Base-by-base conservation (phyloP, 2,329 filamentous ascomycete genomes). In the Colletotrichum australisinense region DNA sequence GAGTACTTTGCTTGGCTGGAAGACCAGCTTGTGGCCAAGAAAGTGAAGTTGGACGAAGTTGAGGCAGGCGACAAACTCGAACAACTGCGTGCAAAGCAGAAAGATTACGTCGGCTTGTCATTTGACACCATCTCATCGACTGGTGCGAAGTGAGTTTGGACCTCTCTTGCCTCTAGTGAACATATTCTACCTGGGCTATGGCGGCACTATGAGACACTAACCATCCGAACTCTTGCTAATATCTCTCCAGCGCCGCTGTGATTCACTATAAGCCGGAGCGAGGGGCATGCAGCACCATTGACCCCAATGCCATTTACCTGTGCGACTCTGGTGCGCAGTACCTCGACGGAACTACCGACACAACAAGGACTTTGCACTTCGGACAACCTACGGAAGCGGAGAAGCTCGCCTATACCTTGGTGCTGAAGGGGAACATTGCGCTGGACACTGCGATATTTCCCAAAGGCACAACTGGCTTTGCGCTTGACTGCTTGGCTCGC, bases 261-360 rank as follows among this genome's bases (percentile, higher is more conserved):
- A 99, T 99, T 71, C 97, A 99, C 81, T 99, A 99, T 86, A 94
- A 93, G 77, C 95, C 97, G 0, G 94, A 98, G 80, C 91, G 89
- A 68, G 95, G 93, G 24, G 93, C 88, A 75, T 98, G 96, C 83
- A 90, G 95, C 9, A 86, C 90, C 32, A 95, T 99, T 77, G 95
- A 99, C 77, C 94, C 95, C 0, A 91, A 91, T 7, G 92, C 92
- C 16, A 91, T 99, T 72, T 99, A 99, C 79, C 90, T 99, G 3
- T 99, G 97, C 81, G 97, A 99, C 83, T 98, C 97, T 26, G 97
- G 97, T 26, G 97, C 94, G n/a, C 97, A 99, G 82, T 99, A 96
- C 79, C 88, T 93, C 3, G 97, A 99, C 81, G 97, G 97, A 69
- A 99, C 97, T 0, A 99, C 97, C 0, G 97, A 99, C 80, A 97